Base-by-base conservation (phyloP, 164 flowering plant species). In the Vitis labrusca region DNA sequence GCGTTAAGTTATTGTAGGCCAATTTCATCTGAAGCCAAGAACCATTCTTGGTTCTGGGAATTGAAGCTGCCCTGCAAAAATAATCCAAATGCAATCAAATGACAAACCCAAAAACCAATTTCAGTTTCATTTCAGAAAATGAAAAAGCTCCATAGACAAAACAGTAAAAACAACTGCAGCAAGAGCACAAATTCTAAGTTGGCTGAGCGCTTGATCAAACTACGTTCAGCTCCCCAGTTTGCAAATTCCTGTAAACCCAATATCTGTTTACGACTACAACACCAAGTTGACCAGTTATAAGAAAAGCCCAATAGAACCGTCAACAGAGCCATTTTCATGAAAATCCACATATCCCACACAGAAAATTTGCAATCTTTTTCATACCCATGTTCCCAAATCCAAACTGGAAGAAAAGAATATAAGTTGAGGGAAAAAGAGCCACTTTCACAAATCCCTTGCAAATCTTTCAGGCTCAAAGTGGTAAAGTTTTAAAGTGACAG, bases 11-110 rank as follows among this genome's bases (percentile, higher is more conserved):
- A 71, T 73, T 81, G 71, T 69, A 77, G 50, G 73, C 84, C 72
- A 86, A 67, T 72, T 77, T 86, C 86, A 86, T 82, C 53, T 78
- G 85, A 66, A 84, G 75, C 32, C 73, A 66, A 8, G 79, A 63
- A 63, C 86, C 84, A 69, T 68, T 76, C 62, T 86, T 81, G 49
- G 65, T 71, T 65, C 77, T 78, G 1, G 86, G 82, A 63, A 84
- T 72, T 10, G 81, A 66, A 61, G 85, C 75, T n/a, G 88, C 90
- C 79, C 89, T 86, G 83, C 52, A 62, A 60, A 70, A 30, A 63
- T 32, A 48, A 67, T 37, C 37, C 70, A 17, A 44, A 57, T 57
- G 30, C 37, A 13, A 44, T 54, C n/a, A 66, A 14, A 2, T 32
- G 51, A 56, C 32, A 16, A 52, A 19, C 56, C 57, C 8, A 37